A percentile compares a stretch with the other conserved stretches of the same genome.
Evolutionary conservation across 805 yeast genomes (phyloP).

Genomic region (Saturnispora gosingensis): DNA sequence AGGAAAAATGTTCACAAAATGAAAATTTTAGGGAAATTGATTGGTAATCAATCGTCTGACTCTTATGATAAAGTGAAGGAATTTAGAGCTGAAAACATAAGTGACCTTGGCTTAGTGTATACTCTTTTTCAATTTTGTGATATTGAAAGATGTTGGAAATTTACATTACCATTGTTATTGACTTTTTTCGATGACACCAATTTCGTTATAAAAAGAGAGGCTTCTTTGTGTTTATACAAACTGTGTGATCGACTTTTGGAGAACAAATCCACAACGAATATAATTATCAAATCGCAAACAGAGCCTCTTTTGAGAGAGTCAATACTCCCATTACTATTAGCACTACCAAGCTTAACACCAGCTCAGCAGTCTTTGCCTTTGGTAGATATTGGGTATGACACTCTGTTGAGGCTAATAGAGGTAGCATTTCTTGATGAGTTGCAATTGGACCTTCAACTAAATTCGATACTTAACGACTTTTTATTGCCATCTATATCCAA

Average conservation of each 20-base stretch:
- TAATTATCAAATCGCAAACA: constrained; percentile 19
- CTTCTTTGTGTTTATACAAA: constrained; percentile 9
- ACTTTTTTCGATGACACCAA: constrained; percentile 25
- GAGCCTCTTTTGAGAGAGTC: constrained; percentile 17
- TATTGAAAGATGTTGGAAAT: constrained; percentile 20
- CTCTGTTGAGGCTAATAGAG: constrained; percentile 13
- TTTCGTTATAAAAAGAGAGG: constrained; percentile 18
- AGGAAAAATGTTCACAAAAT: constrained; percentile 1
- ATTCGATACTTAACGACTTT: constrained; percentile 20
- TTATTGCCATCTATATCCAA: constrained; percentile 22
- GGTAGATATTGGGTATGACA: constrained; percentile 19
- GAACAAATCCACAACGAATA: constrained; percentile 8
- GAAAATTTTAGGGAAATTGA: constrained; percentile 9
- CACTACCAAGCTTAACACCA: constrained; percentile 26
- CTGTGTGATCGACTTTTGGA: constrained; percentile 9
- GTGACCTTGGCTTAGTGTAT: constrained; percentile 6
- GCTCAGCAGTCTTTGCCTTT: constrained; percentile 14
- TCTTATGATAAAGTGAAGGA: constrained; percentile 13
- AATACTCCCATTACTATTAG: constrained; percentile 21
- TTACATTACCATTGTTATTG: constrained; percentile 21
- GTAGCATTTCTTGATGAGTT: constrained; percentile 7
- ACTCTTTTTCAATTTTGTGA: not conserved
- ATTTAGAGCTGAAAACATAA: constrained; percentile 15
- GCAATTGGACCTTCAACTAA: constrained; percentile 11
- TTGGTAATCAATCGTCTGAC: constrained; percentile 10